Evolutionary conservation across 2,329 filamentous ascomycete species (phyloP).

Genomic region (Epichloe baconii): DNA sequence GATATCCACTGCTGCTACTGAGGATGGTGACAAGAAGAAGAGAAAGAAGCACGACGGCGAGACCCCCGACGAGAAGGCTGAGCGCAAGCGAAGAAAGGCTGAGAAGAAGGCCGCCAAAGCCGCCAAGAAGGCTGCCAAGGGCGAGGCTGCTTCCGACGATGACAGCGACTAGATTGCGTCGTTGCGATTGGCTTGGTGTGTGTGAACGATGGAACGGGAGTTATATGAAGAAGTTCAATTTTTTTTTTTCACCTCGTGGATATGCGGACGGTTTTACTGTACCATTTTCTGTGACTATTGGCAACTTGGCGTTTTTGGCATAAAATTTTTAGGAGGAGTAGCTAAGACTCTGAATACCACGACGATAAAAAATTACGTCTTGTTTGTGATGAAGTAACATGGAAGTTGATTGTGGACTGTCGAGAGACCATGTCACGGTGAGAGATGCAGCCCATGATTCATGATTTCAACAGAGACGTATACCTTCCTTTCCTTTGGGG

Average conservation of each 20-base stretch:
- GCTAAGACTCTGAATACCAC: not conserved
- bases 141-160: slow-evolving; percentile 37
- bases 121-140: slow-evolving; percentile 40
- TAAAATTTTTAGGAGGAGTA: slow-evolving; percentile 7
- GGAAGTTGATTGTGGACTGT: too few relatives aligned
- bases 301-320: slow-evolving; percentile 14
- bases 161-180: slow-evolving; percentile 8
- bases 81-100: slow-evolving; percentile 46
- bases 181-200: not conserved
- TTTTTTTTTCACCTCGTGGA: slow-evolving; percentile 3
- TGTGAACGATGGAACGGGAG: not conserved
- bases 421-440: too few relatives aligned
- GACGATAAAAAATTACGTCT: not conserved
- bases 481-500: too few relatives aligned
- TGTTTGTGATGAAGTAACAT: too few relatives aligned
- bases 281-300: slow-evolving; percentile 9
- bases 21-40: slow-evolving; percentile 48
- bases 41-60: slow-evolving; percentile 77
- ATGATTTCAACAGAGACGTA: too few relatives aligned
- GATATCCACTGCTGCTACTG: slow-evolving; percentile 24
- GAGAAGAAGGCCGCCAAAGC: slow-evolving; percentile 47
- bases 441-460: too few relatives aligned
- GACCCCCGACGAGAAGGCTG: slow-evolving; percentile 53
- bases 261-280: slow-evolving; percentile 11
- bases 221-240: not conserved